Evolutionary conservation across 768 basidiomycete genomes (phyloP).

Genomic region (Aureoboletus auriporus): DNA sequence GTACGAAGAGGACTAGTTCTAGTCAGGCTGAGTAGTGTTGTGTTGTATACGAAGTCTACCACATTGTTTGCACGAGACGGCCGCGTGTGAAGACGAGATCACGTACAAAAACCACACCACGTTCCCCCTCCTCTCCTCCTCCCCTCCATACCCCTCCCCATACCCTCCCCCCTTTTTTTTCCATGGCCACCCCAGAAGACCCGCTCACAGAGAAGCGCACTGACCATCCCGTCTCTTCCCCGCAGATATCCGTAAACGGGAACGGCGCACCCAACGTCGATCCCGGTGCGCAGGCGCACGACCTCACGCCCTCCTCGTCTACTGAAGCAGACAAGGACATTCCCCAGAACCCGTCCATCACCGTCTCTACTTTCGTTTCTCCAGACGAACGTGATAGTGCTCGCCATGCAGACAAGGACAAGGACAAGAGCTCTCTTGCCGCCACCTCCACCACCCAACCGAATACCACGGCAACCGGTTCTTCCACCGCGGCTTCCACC

Average conservation of each 20-base stretch:
- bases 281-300: slow-evolving; percentile 26
- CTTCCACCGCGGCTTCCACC: slow-evolving; percentile 20
- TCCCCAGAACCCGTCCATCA: slow-evolving; percentile 31
- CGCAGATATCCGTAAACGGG: slow-evolving; percentile 24
- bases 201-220: slow-evolving; percentile 20
- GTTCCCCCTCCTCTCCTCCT: slow-evolving; percentile 3
- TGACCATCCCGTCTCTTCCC: slow-evolving; percentile 9
- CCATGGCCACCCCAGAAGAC: slow-evolving; percentile 24
- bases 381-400: slow-evolving; percentile 31
- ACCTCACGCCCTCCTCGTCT: slow-evolving; percentile 27
- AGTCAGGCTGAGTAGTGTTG: no score
- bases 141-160: no score
- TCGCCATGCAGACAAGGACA: slow-evolving; percentile 37
- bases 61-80: slow-evolving; percentile 26
- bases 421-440: slow-evolving; percentile 45
- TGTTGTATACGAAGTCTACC: background rate
- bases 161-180: background rate
- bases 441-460: slow-evolving; percentile 42
- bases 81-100: slow-evolving; percentile 29
- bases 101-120: slow-evolving; percentile 26
- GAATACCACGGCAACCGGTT: slow-evolving; percentile 26
- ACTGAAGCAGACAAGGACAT: slow-evolving; percentile 37
- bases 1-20: slow-evolving; percentile 11
- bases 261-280: slow-evolving; percentile 19
- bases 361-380: slow-evolving; percentile 30